Evolutionary conservation across 352 stramenopile species (phyloP), one percentile per base, ranked within the genome.

Genomic region (Phytophthora rubi): DNA sequence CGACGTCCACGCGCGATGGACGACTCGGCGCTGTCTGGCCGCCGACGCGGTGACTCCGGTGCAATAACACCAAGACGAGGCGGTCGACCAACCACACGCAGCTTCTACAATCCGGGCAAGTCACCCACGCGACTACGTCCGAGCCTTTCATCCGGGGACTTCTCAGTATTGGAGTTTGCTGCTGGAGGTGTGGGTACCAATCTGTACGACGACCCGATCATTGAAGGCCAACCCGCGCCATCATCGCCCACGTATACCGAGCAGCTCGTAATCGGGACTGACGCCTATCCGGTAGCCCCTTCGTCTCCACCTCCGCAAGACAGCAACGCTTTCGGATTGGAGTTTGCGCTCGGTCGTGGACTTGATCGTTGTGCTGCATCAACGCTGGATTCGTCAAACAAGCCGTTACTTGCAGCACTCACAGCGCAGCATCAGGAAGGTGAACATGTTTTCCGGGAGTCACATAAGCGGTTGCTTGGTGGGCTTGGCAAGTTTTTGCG

Each of bases 401-500:
- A 83, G 59, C 57, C 59, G 8, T 59, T 78, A 32, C 52, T 86
- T 23, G 66, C 68, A 52, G 65, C 80, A 33, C 62, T 86, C 7
- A 77, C 76, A 62, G 53, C 51, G 16, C 79, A 81, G 53, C 86
- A 84, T 44, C 69, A 79, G 21, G 71, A 86, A 15, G 70, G 68
- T 8, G 77, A 89, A 52, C 65, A 75, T 9, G 53, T 77, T 15
- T 73, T 93, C 6, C 73, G 67, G 1, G 71, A 80, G 26, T 75
- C 77, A 2, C 75, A 86, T 23, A 79, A 79, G 18, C 78, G 71
- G n/a, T 64, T 92, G 26, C 79, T 89, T 37, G 68, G 60, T 35
- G 79, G 71, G 18, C 82, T 93, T 39, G 74, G 74, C 42, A 83
- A 82, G 49, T 92, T 91, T 54, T 70, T 93, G 39, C 82, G 84